Base-by-base conservation (phyloP, 305 asterid genomes). In the Plantago coronopus region DNA sequence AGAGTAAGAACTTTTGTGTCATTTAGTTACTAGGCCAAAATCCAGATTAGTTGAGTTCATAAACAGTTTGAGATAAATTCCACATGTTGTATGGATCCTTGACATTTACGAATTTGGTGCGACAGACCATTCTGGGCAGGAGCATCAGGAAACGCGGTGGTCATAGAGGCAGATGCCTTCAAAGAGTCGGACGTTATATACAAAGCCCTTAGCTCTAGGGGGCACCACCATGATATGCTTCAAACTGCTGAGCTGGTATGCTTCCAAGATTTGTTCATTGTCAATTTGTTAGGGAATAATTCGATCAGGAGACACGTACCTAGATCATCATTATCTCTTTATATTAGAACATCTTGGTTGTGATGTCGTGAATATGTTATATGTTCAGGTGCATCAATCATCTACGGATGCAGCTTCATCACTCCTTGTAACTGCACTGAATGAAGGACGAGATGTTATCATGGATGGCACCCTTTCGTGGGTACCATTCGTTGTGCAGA, bases 361-460 rank as follows among this genome's bases (percentile, higher is more conserved):
- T 16, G 34, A 25, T 38, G 15, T 10, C 3, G 15, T 38, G 27
- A 27, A 25, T 6, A 27, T 4, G 16, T 19, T 40, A n/a, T n/a
- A n/a, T n/a, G 13, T 23, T 34, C 17, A 86, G 95, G 96, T 91
- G 67, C 98, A 91, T 77, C 97, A 91, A 74, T 91, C 98, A 63
- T 89, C 98, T 29, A 82, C 98, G 37, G 96, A 91, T 77, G 98
- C 98, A 72, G 97, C 98, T 46, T 91, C 97, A n/a, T 91, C 98
- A 19, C 85, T 91, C 49, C 87, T 91, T 18, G 97, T 91, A 65
- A 91, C 98, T 5, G 98, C 98, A 23, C 88, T 91, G 4, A 91
- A 91, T n/a, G 98, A 91, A 76, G 97, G 98, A 54, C 67, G 97
- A 51, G 98, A 91, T 64, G 98, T 91, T 74, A 91, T 91, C 65